A percentile compares a stretch with the other conserved stretches of the same genome.
Evolutionary conservation across 169 alveolate genomes (phyloP).

Genomic region (Cryptosporidium viatorum): DNA sequence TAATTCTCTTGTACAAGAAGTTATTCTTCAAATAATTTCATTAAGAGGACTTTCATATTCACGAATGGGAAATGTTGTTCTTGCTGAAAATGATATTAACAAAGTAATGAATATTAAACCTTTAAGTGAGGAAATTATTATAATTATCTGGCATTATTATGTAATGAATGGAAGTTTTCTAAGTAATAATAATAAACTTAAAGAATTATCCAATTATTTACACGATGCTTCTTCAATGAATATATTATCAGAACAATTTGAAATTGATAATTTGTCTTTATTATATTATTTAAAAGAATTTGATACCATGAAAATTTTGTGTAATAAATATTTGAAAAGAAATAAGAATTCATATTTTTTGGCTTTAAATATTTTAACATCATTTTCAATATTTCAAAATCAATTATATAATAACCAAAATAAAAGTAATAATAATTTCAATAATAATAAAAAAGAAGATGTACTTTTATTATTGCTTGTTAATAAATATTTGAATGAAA

Average conservation of each 20-base stretch:
- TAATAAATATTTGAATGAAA: conserved; percentile 9
- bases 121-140: conserved; percentile 38
- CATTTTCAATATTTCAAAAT: conserved; percentile 42
- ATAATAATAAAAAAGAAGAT: conserved; percentile 14
- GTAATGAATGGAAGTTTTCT: conserved; percentile 11
- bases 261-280: conserved; percentile 45
- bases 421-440: background rate
- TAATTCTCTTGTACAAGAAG: background rate
- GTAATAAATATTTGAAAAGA: conserved; percentile 33
- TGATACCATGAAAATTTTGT: background rate
- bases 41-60: conserved; percentile 44
- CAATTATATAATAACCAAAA: background rate
- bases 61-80: conserved; percentile 6
- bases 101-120: conserved; percentile 13
- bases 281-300: conserved; percentile 29
- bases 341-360: conserved; percentile 33
- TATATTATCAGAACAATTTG: conserved; percentile 47
- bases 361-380: conserved; percentile 35
- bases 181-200: background rate
- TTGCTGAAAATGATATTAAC: conserved; percentile 36
- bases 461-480: conserved; percentile 16
- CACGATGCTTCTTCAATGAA: background rate
- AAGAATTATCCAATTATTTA: conserved; percentile 1
- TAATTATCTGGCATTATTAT: conserved; percentile 56
- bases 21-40: background rate